Evolutionary conservation across 768 basidiomycete species (phyloP).

Genomic region (Sarcodon aspratus): DNA sequence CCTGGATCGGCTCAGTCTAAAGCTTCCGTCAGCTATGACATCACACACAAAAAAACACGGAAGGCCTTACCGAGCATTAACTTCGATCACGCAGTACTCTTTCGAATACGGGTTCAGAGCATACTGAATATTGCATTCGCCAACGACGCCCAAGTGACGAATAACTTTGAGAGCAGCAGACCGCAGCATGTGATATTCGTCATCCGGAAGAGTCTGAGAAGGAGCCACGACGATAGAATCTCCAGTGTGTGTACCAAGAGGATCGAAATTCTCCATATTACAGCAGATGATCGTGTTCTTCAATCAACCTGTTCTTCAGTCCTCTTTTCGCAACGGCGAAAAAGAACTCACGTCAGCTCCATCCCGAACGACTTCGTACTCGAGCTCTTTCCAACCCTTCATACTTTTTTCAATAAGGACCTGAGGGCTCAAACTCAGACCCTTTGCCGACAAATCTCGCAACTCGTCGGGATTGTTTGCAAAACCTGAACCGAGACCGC

Average conservation of each 20-base stretch:
- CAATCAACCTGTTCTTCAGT: background rate
- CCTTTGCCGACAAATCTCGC: constrained; percentile 86
- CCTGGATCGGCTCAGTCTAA: constrained; percentile 64
- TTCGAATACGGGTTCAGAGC: constrained; percentile 86
- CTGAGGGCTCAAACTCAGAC: constrained; percentile 85
- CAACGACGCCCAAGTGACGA: constrained; percentile 84
- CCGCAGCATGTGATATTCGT: constrained; percentile 98
- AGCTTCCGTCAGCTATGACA: background rate
- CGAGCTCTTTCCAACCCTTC: constrained; percentile 99
- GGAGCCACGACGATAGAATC: constrained; percentile 99
- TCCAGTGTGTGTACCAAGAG: constrained; percentile 96
- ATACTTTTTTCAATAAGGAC: constrained; percentile 95
- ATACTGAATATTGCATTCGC: constrained; percentile 98
- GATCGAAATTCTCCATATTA: constrained; percentile 99
- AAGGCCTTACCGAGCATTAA: constrained; percentile 90
- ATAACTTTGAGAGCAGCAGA: constrained; percentile 88
- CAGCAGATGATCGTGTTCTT: constrained; percentile 99
- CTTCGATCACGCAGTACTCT: constrained; percentile 98
- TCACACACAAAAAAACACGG: constrained; percentile 33
- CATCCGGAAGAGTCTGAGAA: constrained; percentile 93
- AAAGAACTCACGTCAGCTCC: constrained; percentile 74
- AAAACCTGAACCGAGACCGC: constrained; percentile 97
- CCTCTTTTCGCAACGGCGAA: background rate
- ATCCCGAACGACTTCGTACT: constrained; percentile 98
- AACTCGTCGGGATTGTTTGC: constrained; percentile 92